Percentiles rank a stretch among this genome's conserved stretches.
Evolutionary conservation across 176 grass and related monocot species (phyloP).

Genomic region (Musa beccarii): DNA sequence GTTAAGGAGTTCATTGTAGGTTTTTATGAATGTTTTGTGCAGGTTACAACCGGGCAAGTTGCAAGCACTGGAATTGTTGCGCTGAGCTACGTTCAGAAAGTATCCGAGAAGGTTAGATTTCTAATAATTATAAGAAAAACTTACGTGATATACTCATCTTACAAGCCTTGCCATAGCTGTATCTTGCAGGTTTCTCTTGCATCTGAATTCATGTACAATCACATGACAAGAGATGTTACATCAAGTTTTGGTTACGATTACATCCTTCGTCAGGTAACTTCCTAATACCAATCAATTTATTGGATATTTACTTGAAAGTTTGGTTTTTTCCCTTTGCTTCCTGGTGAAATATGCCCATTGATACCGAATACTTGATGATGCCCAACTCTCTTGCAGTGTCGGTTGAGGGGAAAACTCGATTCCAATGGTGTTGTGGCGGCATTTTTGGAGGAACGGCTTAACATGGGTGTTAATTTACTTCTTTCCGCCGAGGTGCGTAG

Average conservation of each 20-base stretch:
- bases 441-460: slow-evolving; percentile 83
- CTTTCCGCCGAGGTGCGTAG: slow-evolving; percentile 77
- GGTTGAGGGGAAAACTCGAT: slow-evolving; percentile 90
- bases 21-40: slow-evolving; percentile 11
- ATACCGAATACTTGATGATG: neutral
- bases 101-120: slow-evolving; percentile 80
- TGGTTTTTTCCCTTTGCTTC: neutral
- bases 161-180: neutral
- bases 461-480: slow-evolving; percentile 98
- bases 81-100: slow-evolving; percentile 95
- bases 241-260: slow-evolving; percentile 97
- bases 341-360: neutral
- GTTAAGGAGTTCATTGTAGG: neutral
- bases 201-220: slow-evolving; percentile 98
- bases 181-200: slow-evolving; percentile 77
- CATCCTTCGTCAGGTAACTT: slow-evolving; percentile 84
- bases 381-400: slow-evolving; percentile 50
- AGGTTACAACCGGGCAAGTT: slow-evolving; percentile 88
- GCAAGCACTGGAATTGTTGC: slow-evolving; percentile 94
- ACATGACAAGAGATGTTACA: slow-evolving; percentile 83
- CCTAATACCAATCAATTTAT: neutral
- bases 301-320: no score
- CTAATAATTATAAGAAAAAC: neutral
- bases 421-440: slow-evolving; percentile 77
- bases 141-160: slow-evolving; percentile 12